Evolutionary conservation across 164 flowering plant genomes (phyloP), one percentile per base, ranked within the genome.

Genomic region (Vitis rupestris): DNA sequence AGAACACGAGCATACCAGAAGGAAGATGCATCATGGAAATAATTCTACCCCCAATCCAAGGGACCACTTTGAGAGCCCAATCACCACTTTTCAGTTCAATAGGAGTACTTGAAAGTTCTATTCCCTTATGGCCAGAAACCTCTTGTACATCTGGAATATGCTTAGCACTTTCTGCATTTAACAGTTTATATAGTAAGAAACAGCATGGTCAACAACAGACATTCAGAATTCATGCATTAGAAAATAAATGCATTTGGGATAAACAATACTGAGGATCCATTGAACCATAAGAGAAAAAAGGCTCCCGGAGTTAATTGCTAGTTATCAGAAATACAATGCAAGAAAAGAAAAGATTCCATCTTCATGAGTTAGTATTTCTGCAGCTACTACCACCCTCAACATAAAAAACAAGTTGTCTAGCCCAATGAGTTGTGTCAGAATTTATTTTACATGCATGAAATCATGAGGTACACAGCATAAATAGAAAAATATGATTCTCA

Each of bases 41-140:
- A 69, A 92, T 87, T 86, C 99, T 81, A 55, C 99, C 99, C 12
- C 99, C 99, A 76, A 91, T 86, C 99, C 97, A 92, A 10, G 99
- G 97, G 67, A 94, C 91, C 60, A 92, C 86, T 81, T 89, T 86
- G 31, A 90, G 87, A 68, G 47, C 69, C 99, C 99, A 94, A 70
- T 85, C 87, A 65, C 93, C 86, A 74, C 86, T 82, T 80, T 82
- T 86, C 72, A 94, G 77, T 65, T 85, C 93, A 71, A 92, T 70
- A 50, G 96, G 97, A 58, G 84, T 78, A 60, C 69, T 78, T 72
- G 94, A 87, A 73, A 92, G 90, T 71, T 90, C 93, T 15, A 71
- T 53, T 60, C 94, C 97, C 75, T 84, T 91, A 63, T 73, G 82
- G 59, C 82, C 90, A 59, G 88, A 63, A 67, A 61, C 74, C 29